phyloP scores from a whole-genome alignment of 2,329 filamentous ascomycete species.

The Thielaviopsis euricoi region DNA sequence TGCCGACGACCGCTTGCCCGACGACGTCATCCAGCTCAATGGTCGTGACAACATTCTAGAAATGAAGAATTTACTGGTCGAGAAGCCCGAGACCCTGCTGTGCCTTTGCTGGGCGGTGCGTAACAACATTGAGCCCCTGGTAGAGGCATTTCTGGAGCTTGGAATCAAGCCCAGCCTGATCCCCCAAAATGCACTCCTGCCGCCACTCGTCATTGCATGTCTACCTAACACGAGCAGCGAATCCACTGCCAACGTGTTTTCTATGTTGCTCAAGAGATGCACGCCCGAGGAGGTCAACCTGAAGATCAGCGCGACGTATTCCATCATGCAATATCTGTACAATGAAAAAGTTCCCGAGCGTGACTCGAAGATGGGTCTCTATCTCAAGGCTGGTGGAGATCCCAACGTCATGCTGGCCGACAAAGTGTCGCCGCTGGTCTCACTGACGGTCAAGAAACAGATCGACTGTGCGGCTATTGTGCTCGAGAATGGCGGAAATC shows the following conservation, averaged over 20 bases:
- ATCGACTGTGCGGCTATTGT: slow-evolving; percentile 9
- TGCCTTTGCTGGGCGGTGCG: not conserved
- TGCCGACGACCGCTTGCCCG: too few species aligned
- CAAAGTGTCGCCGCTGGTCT: slow-evolving; percentile 10
- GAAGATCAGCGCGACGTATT: not conserved
- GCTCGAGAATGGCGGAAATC: slow-evolving; percentile 9
- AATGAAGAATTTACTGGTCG: not conserved
- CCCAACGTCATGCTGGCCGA: not conserved
- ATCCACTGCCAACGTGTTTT: not conserved
- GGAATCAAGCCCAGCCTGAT: not conserved
- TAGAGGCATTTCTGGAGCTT: not conserved
- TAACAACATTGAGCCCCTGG: not conserved
- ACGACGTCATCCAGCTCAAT: too few species aligned
- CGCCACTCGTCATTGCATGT: not conserved
- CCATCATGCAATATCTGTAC: slow-evolving; percentile 3
- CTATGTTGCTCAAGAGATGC: not conserved
- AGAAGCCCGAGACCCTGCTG: not conserved
- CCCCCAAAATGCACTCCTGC: not conserved
- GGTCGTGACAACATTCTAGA: not conserved
- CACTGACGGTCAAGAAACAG: slow-evolving; percentile 10
- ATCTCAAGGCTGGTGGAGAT: not conserved
- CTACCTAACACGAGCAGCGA: not conserved
- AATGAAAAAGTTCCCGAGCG: not conserved
- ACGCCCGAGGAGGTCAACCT: not conserved
- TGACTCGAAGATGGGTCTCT: not conserved